These are phyloP conservation scores for Tylopilus sp. DNA, from an alignment of 768 basidiomycete genomes.

Conservation along the genomic window DNA sequence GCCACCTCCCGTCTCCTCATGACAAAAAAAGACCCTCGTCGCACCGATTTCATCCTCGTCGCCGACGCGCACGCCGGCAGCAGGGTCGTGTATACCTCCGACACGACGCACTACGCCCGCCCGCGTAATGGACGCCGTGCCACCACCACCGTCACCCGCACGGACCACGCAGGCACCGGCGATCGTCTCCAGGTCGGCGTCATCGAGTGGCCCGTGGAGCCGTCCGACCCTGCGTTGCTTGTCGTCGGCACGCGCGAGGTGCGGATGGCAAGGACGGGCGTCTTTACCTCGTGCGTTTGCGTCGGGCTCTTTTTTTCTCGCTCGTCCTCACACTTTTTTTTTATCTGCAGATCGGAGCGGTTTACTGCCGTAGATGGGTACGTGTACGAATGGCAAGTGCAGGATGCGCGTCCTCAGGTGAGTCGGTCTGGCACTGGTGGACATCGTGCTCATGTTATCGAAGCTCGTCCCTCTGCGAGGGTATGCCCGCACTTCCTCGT, in stretches of 20 bases:
- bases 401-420: slow-evolving; percentile 23
- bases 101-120: slow-evolving; percentile 11
- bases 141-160: slow-evolving; percentile 25
- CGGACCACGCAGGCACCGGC: slow-evolving; percentile 6
- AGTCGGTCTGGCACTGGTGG: too few species aligned
- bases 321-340: neutral
- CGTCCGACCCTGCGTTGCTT: slow-evolving; percentile 4
- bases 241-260: slow-evolving; percentile 27
- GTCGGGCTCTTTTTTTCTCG: too few species aligned
- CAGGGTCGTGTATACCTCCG: slow-evolving; percentile 12
- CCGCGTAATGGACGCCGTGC: slow-evolving; percentile 13
- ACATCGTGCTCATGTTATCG: neutral
- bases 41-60: slow-evolving; percentile 22
- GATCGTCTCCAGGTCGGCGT: slow-evolving; percentile 26
- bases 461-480: slow-evolving; percentile 26
- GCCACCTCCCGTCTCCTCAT: slow-evolving; percentile 19
- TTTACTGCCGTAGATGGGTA: slow-evolving; percentile 21
- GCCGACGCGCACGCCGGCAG: neutral
- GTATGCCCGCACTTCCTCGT: neutral
- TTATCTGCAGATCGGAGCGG: slow-evolving; percentile 15
- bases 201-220: slow-evolving; percentile 27
- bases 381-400: slow-evolving; percentile 30
- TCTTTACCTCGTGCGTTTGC: slow-evolving; percentile 24
- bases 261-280: slow-evolving; percentile 20
- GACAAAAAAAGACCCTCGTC: slow-evolving; percentile 24